Evolutionary conservation across 2,329 filamentous ascomycete species (phyloP), one percentile per base, ranked within the genome.

Genomic region (Colletotrichum cuscutae): DNA sequence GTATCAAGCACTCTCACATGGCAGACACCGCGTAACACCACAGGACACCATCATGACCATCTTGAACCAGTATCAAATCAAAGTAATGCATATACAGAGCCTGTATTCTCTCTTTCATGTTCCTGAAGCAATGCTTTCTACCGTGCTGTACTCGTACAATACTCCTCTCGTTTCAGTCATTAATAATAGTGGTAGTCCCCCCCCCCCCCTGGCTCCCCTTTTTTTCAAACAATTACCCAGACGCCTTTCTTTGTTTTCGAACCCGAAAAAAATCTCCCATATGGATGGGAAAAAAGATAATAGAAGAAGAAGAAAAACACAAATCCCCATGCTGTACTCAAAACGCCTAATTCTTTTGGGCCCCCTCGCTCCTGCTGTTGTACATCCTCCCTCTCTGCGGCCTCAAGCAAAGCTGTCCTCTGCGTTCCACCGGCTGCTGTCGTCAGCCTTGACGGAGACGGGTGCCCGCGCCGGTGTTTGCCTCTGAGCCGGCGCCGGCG

Each of bases 361-460:
- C 42, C 53, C 11, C 9, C 13, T n/a, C 12, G 12, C 53, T 58
- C 19, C 35, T 73, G 60, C 71, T 65, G 35, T 59, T 73, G 70
- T 67, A 71, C 13, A 30, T 42, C 28, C 26, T 26, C 11, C 15
- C 37, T 42, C 15, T 4, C 37, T 42, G 37, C 26, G 67, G 67
- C 52, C 32, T 83, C 77, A 84, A 26, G 83, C 84, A 80, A 86
- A 86, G 72, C 82, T 85, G 76, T 86, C 82, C 73, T 85, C 83
- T 37, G 80, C 82, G 65, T 79, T 78, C 84, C 84, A 84, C 61
- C 80, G 78, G 46, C 77, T 79, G 64, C 80, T 81, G 68, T 78
- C 78, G 56, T 79, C 68, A 42, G 65, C 57, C 26, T 60, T 58
- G 2, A 19, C 12, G n/a, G 24, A 56, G 5, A 30, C 32, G 8